Evolutionary conservation across 2,329 filamentous ascomycete species (phyloP).

Genomic region (Tolypocladium amazonense): DNA sequence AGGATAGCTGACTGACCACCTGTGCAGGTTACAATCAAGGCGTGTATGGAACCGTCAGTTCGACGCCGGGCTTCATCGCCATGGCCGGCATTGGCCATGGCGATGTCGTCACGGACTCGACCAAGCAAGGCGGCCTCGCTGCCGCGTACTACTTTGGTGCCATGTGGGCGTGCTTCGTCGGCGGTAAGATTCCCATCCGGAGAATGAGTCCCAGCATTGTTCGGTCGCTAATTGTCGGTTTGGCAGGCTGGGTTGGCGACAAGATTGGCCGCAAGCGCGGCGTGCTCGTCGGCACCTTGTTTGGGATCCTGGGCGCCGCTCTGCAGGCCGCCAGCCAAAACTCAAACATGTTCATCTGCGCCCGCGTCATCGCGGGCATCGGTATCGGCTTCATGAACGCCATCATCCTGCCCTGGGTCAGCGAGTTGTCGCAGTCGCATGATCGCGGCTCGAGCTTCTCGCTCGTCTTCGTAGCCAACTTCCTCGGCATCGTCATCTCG

Average conservation of each 20-base stretch:
- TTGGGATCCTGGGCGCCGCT: constrained; percentile 36
- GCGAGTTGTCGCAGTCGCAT: constrained; percentile 33
- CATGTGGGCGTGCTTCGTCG: constrained; percentile 38
- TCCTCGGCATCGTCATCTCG: constrained; percentile 34
- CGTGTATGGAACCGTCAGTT: constrained; percentile 41
- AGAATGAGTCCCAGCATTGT: neutral
- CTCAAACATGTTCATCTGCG: constrained; percentile 36
- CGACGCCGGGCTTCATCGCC: constrained; percentile 26
- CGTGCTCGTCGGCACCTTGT: constrained; percentile 33
- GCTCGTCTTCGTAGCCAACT: constrained; percentile 42
- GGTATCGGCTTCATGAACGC: constrained; percentile 40
- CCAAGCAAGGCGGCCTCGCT: constrained; percentile 40
- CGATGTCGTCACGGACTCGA: constrained; percentile 34
- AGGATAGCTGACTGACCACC: neutral
- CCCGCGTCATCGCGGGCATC: constrained; percentile 38
- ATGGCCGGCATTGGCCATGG: constrained; percentile 35
- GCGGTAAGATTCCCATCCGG: constrained; percentile 13
- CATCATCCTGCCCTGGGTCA: constrained; percentile 37
- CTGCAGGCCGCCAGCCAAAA: constrained; percentile 33
- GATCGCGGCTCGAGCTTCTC: constrained; percentile 35
- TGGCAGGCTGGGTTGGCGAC: constrained; percentile 33
- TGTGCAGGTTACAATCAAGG: constrained; percentile 40
- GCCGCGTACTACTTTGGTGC: constrained; percentile 42
- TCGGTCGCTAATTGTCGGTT: neutral
- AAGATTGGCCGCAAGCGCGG: constrained; percentile 36